Evolutionary conservation across 495 filamentous ascomycete species (phyloP), one percentile per base, ranked within the genome.

Genomic region (Talaromyces thailandensis): DNA sequence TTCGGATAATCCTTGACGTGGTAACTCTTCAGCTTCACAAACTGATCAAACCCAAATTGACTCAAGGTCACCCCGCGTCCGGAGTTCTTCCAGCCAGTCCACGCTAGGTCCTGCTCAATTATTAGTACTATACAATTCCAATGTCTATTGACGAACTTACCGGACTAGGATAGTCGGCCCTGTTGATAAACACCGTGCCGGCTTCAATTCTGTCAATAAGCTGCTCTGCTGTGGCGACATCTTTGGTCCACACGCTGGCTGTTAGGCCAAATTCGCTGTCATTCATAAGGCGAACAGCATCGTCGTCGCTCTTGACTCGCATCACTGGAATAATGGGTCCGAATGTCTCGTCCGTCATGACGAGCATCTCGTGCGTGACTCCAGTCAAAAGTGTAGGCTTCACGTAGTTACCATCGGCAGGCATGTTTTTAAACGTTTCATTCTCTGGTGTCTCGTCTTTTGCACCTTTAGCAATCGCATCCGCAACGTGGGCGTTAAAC

Each of bases 241-340:
- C 92, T 70, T 96, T 96, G 18, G 94, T 97, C 94, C 94, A 98
- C 43, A 98, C 91, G 68, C 92, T 96, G n/a, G 92, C 93, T 2
- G 95, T 97, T 60, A 98, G 79, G 2, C 94, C 94, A 69, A 94
- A 95, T 61, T 96, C 86, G 72, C 89, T 93, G 66, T 97, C 92
- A 65, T 98, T 98, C 92, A 98, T 97, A 56, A 96, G 71, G 37
- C 76, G 65, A 48, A 98, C 75, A 2, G 94, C 95, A 70, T 97
- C 91, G 14, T 82, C 83, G 63, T 98, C 94, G 62, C 79, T 76
- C 57, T 87, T 83, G 28, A 98, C 94, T 70, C 90, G 93, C 91
- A 94, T 94, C 6, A 98, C 85, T 6, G 94, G 90, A 67, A 98
- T 93, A 29, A 96, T 84, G 0, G 94, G 94, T 6, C 94, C 94